Base-by-base conservation (phyloP, 2,329 filamentous ascomycete genomes). In the Penicillium sp. region DNA sequence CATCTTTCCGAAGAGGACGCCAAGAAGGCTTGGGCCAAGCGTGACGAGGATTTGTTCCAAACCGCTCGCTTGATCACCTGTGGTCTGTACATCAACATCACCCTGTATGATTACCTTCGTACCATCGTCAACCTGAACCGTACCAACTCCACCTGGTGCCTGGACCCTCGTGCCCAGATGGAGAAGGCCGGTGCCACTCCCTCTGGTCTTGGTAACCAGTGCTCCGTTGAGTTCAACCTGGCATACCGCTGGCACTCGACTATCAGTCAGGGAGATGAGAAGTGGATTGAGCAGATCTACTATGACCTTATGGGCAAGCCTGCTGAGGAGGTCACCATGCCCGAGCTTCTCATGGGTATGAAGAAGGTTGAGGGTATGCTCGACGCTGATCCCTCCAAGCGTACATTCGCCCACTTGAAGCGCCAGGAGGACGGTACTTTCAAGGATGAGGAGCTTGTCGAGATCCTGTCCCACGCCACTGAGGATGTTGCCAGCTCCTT, bases 181-280 rank as follows among this genome's bases (percentile, higher is more conserved):
- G 86, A 83, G 34, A 81, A 81, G 80, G 66, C 64, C 45, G 73
- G 79, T 59, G 86, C 84, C 0, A 83, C 88, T 0, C 85, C 89
- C 40, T 81, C 86, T 21, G 91, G 90, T 37, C 84, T 89, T 0
- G 91, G 91, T 47, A 95, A 94, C 66, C 86, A 89, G 60, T 90
- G 93, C 5, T 93, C 90, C 0, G 90, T 89, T 3, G 91, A 96
- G 75, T 96, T 96, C 79, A 95, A 94, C 68, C 80, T 96, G 9
- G 88, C 89, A 62, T 95, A 96, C 71, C 83, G 91, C 59, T 95
- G 91, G 90, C 91, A 95, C 76, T 91, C 90, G 3, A 87, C 88
- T 62, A 89, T 94, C 63, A 83, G 82, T 33, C 83, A 85, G 54
- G 86, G 84, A 59, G 91, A 96, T 65, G 91, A 94, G 67, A 81